Evolutionary conservation across 108 stramenopile species (phyloP), one percentile per base, ranked within the genome.

Genomic region (Discostella stelligeroides): DNA sequence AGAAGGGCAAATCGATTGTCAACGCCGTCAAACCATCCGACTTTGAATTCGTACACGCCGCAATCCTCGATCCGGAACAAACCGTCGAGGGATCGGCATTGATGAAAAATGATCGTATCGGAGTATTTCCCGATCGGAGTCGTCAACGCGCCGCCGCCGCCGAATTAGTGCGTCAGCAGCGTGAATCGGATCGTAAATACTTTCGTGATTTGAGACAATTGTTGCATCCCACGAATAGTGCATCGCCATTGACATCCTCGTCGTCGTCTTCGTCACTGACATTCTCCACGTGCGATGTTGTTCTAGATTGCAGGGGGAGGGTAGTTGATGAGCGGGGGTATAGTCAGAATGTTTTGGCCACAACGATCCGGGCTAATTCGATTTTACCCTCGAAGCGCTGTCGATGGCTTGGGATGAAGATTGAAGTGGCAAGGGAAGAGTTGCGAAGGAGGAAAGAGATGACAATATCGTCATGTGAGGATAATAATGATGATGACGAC

Each of bases 41-140:
- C 65, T 66, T 95, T 39, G 93, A 95, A 78, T 95, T 95, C 61
- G 25, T 78, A 7, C 89, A 90, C 75, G 79, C 73, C 51, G 65
- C 80, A 12, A 37, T 90, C 17, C 67, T 95, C 24, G 65, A 81
- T 64, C 63, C 63, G 10, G 40, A 39, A 15, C 81, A 88, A 40
- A 90, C 89, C n/a, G 84, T 88, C 10, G 93, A 95, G 66, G 65
- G 76, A 0, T 78, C 79, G 11, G 90, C 91, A 1, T 54, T 95
- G 72, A 95, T 95, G 93, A 95, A 95, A 64, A 84, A 86, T 61
- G 93, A 95, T 81, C 74, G 74, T 10, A 89, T 95, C 48, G 68
- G 60, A 23, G 90, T 89, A 0, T 75, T 83, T 60, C 74, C 71
- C n/a, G 73, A 69, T 7, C 41, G 85, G 10, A 60, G 67, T 6